Base-by-base conservation (phyloP, 169 alveolate genomes). In the Amoebophrya sp. region DNA sequence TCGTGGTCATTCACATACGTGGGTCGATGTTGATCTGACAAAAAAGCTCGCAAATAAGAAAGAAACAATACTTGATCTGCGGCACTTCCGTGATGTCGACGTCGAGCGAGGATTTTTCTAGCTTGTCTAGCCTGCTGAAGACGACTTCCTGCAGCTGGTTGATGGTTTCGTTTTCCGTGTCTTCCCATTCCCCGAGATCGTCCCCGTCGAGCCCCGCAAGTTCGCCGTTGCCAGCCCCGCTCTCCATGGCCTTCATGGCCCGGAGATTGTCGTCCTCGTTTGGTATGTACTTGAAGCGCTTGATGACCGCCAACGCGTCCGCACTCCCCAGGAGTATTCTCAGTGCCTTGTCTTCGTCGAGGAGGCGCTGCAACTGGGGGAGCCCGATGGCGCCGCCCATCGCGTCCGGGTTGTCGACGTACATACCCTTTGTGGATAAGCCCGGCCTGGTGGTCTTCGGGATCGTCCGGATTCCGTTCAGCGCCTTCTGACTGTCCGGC, bases 71-170 rank as follows among this genome's bases (percentile, higher is more conserved):
- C 83, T 66, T 66, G 29, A 66, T 66, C 32, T 66, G 83, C 83
- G 83, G 83, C 83, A 66, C 83, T 66, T 66, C 83, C 83, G 35
- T n/a, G 29, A 66, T 25, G 83, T 66, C 83, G 38, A 66, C 83
- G 35, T 66, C 83, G 29, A 66, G 35, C 29, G 83, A 66, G 38
- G 83, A 66, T 66, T 66, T 66, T 66, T 66, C 83, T 25, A 66
- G 83, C 83, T 66, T 66, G 83, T 66, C 83, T 25, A 66, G 83
- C 35, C 83, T 66, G 83, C 32, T 7, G 35, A 66, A 66, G 38
- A 66, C 83, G 32, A 66, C 83, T 25, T 66, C 83, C 83, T 66
- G 83, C 83, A 66, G 83, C 18, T 66, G 83, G 83, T 66, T 66
- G 1, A 66, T 66, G 1, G 83, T 66, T n/a, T 66, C 83, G 35